Evolutionary conservation across 805 yeast species (phyloP).

Genomic region (Teunomyces gatunensis): DNA sequence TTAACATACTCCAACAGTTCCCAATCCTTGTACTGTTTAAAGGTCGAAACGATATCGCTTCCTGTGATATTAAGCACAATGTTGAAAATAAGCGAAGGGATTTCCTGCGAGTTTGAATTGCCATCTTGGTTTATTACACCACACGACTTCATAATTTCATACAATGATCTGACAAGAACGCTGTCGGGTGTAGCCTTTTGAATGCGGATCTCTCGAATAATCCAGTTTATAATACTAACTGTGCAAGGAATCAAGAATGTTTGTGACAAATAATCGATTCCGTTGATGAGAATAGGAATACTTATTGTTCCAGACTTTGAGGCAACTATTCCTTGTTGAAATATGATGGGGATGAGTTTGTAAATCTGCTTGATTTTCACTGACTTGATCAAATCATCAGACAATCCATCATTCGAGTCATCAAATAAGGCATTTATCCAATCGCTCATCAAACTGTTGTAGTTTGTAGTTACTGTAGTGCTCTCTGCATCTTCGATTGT

Average conservation of each 20-base stretch:
- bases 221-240: constrained; percentile 35
- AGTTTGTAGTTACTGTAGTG: constrained; percentile 28
- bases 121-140: constrained; percentile 14
- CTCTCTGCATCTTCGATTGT: constrained; percentile 24
- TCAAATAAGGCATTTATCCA: constrained; percentile 85
- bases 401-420: constrained; percentile 62
- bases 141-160: constrained; percentile 22
- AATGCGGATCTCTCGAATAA: constrained; percentile 11
- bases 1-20: constrained; percentile 9
- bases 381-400: constrained; percentile 74
- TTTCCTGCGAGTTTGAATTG: constrained; percentile 9
- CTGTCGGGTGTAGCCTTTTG: constrained; percentile 9
- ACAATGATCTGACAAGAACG: constrained; percentile 18
- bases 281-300: constrained; percentile 62
- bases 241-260: constrained; percentile 64
- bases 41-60: constrained; percentile 11
- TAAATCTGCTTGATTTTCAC: constrained; percentile 67
- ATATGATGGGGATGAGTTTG: constrained; percentile 66
- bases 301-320: constrained; percentile 54
- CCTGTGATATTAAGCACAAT: constrained; percentile 26
- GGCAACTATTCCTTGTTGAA: constrained; percentile 69
- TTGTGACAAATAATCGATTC: constrained; percentile 83
- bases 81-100: constrained; percentile 17
- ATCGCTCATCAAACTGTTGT: constrained; percentile 40
- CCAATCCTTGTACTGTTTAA: constrained; percentile 14